phyloP scores from a whole-genome alignment of 106 monocot species.

The Apostasia shenzhenica region DNA sequence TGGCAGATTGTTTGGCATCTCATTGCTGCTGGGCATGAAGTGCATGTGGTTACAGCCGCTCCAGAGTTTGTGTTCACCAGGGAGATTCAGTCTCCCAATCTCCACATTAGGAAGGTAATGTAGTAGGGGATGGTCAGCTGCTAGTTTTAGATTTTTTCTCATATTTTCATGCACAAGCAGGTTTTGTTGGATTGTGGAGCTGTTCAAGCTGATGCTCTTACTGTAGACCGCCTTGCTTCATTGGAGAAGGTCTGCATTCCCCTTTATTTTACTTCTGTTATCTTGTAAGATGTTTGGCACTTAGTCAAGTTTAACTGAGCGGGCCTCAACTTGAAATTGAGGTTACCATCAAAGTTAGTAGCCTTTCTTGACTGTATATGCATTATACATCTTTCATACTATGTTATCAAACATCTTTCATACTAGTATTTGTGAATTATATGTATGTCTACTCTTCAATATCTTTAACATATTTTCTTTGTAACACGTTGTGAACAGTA shows the following conservation, averaged over 20 bases:
- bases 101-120: conserved; percentile 81
- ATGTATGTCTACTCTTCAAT: too few relatives aligned
- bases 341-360: too few relatives aligned
- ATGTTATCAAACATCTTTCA: too few relatives aligned
- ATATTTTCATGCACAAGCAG: conserved; percentile 10
- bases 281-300: too few relatives aligned
- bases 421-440: too few relatives aligned
- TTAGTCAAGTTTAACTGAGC: too few relatives aligned
- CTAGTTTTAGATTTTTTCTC: not conserved
- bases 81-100: conserved; percentile 77
- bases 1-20: conserved; percentile 77
- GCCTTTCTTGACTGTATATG: too few relatives aligned
- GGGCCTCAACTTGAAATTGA: too few relatives aligned
- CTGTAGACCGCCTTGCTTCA: conserved; percentile 68
- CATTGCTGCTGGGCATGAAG: conserved; percentile 71
- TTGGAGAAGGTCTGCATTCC: conserved; percentile 44
- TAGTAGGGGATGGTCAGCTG: not conserved
- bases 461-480: too few relatives aligned
- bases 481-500: too few relatives aligned
- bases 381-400: too few relatives aligned
- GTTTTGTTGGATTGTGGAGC: conserved; percentile 73
- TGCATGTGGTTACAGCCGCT: conserved; percentile 83
- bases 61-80: conserved; percentile 94
- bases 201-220: conserved; percentile 74
- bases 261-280: not conserved